Percentiles rank a stretch among this genome's conserved stretches.
Conservation (phyloP, 192 early-diverging fungal species). For the Linnemannia exigua region DNA sequence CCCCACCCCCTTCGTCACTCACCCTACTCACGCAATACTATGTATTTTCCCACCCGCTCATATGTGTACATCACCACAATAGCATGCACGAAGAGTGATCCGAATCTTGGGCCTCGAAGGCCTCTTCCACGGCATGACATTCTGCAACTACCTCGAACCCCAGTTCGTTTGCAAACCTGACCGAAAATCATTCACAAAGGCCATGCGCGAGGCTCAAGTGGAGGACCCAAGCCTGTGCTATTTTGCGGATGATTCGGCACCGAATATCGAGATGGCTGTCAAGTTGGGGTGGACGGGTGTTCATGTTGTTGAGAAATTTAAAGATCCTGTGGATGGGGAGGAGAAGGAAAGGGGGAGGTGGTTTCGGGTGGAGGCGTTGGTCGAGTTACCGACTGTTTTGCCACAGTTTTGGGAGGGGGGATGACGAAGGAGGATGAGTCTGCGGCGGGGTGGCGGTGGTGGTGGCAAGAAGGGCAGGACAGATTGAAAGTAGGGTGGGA, state of each 20-base stretch:
- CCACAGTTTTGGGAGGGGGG: constrained; percentile 69
- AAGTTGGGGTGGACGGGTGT: constrained; percentile 63
- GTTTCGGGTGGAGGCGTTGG: constrained; percentile 64
- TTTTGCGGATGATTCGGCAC: constrained; percentile 59
- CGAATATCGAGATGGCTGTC: constrained; percentile 73
- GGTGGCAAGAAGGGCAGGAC: too few species aligned
- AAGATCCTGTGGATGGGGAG: neutral
- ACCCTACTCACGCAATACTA: too few species aligned
- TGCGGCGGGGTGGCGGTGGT: too few species aligned
- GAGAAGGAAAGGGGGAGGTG: too few species aligned
- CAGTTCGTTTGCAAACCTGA: constrained; percentile 47
- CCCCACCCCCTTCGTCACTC: neutral
- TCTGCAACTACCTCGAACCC: constrained; percentile 33
- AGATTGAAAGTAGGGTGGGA: too few species aligned
- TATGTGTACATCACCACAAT: too few species aligned
- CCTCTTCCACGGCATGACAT: constrained; percentile 80
- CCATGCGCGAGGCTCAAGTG: constrained; percentile 52
- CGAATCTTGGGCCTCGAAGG: constrained; percentile 69
- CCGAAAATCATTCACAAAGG: constrained; percentile 33
- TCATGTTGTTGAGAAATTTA: constrained; percentile 47
- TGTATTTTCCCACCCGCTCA: neutral
- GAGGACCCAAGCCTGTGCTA: constrained; percentile 24
- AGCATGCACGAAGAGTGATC: constrained; percentile 33
- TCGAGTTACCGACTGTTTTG: constrained; percentile 70
- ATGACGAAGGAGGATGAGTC: too few species aligned